phyloP scores from a whole-genome alignment of 805 yeast genomes.

The Grigorovia yakushimaensis region DNA sequence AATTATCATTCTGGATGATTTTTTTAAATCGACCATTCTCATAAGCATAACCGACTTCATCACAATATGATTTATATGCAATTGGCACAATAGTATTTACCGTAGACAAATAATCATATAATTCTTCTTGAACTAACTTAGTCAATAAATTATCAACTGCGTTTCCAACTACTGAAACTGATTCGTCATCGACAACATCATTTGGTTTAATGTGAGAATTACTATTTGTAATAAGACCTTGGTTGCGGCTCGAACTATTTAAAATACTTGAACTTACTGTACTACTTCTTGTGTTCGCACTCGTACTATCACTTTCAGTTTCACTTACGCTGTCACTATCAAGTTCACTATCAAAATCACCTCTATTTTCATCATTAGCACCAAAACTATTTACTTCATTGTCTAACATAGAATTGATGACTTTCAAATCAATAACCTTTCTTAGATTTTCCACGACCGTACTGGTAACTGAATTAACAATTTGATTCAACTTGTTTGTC shows the following conservation, averaged over 20 bases:
- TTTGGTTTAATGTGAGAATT: too few species aligned
- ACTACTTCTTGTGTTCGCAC: too few species aligned
- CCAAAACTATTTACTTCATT: not conserved
- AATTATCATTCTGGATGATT: not conserved
- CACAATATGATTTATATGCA: slow-evolving; percentile 12
- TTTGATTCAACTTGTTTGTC: slow-evolving; percentile 12
- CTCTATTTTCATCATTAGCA: not conserved
- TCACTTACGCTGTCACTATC: too few species aligned
- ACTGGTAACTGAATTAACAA: slow-evolving; percentile 9
- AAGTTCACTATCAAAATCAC: too few species aligned
- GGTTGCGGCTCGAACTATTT: too few species aligned
- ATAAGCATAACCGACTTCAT: slow-evolving; percentile 8
- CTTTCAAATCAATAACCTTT: slow-evolving; percentile 7
- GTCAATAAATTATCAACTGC: slow-evolving; percentile 1
- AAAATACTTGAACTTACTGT: too few species aligned
- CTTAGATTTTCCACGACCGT: slow-evolving; percentile 5
- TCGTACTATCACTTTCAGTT: not conserved
- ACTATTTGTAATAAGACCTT: too few species aligned
- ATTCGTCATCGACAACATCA: not conserved
- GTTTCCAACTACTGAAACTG: not conserved
- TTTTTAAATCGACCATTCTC: slow-evolving; percentile 8
- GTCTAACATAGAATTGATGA: not conserved
- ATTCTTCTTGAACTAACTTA: slow-evolving; percentile 8
- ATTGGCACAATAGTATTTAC: slow-evolving; percentile 13
- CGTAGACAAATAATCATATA: slow-evolving; percentile 13